Base-by-base conservation (phyloP, 768 basidiomycete genomes). In the Tricholomella constricta region DNA sequence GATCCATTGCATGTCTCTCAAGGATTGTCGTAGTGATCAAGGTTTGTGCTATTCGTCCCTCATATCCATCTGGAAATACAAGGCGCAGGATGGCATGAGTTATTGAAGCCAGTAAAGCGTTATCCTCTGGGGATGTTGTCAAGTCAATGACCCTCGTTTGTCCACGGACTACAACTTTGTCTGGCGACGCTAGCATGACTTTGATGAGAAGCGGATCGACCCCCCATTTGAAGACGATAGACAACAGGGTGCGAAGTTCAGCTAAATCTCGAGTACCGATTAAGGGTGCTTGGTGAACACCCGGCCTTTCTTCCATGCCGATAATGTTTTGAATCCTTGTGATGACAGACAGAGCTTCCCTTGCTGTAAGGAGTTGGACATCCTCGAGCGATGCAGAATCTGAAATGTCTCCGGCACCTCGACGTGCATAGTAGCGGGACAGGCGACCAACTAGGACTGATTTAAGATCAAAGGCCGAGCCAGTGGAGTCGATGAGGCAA, bases 141-240 rank as follows among this genome's bases (percentile, higher is more conserved):
- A 78, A 61, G 48, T 84, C 79, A 29, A 80, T 72, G 41, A 81
- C 72, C 51, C 66, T 73, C 5, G 73, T 7, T 54, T 46, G 14
- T 34, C 55, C 17, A 58, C 31, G 25, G 35, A 46, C 46, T 10
- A 57, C 38, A 6, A 65, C 51, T 32, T 65, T 69, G 40, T 59
- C 58, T 15, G 73, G 71, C 79, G 75, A 79, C 34, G 69, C 63
- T 45, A 66, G 64, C 22, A 63, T 61, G n/a, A 84, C 67, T 45
- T 71, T 73, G 11, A 65, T 57, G 34, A 88, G 71, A 4, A 86
- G 62, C 3, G 80, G 80, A 12, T 84, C 78, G 2, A 82, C 66
- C 6, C 82, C 86, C 90, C 89, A 90, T 58, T 82, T 85, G 63
- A 92, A 88, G 23, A 80, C 65, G 54, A 92, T 78, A 12, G 86